Evolutionary conservation across 2,329 filamentous ascomycete species (phyloP), one percentile per base, ranked within the genome.

Genomic region (Zymoseptoria crescenta): DNA sequence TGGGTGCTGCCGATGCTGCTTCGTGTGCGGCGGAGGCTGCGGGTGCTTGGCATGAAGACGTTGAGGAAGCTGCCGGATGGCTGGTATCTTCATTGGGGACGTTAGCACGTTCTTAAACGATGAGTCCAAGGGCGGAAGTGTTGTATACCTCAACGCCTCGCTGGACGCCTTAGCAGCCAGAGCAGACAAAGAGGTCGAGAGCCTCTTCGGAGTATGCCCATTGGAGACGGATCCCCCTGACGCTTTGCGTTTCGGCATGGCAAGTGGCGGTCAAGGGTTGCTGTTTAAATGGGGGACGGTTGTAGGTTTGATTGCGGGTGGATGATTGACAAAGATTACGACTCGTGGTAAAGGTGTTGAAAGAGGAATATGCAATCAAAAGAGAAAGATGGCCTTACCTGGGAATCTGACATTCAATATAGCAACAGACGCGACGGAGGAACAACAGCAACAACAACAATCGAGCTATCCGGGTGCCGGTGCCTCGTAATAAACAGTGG

Each of bases 111-210:
- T 2, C 6, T 16, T 27, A 20, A 52, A 4, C 9, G 21, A 7
- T 9, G 19, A 8, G 8, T 21, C 13, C 13, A 27, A 52, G 8
- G 48, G 48, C 3, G 21, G n/a, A 27, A 52, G 1, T 27, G 2
- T 9, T 28, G 6, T 10, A 4, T 41, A 52, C 50, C 51, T 52
- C 20, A 62, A 49, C 2, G 61, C 60, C n/a, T 35, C 50, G 49
- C 56, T 61, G 2, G 58, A 61, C 27, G 61, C 61, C 35, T 59
- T 63, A 10, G 56, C 55, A n/a, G 61, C 59, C 10, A 63, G 58
- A 2, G 61, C 55, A 19, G 61, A 58, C 54, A 63, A 50, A 8
- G 61, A 63, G 19, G 24, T 27, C 51, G 51, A 52, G 19, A 59
- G 51, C 20, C 59, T 58, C 49, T 63, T 63, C 54, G 49, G 30